Conservation (phyloP, 495 filamentous ascomycete genomes). For the Aspergillus saccharolyticus region DNA sequence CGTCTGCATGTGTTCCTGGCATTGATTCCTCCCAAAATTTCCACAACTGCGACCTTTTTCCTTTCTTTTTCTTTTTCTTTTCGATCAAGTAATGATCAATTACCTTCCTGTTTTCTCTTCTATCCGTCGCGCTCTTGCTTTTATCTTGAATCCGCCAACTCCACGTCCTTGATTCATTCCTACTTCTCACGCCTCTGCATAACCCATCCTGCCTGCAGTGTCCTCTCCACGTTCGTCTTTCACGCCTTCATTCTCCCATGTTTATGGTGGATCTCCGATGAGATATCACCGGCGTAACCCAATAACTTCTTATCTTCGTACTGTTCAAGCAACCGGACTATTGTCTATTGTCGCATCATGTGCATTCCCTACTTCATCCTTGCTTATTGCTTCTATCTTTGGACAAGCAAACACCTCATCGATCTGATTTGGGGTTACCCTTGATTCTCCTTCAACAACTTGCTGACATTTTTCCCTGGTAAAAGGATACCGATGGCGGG, state of each 20-base stretch:
- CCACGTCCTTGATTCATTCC: conserved; percentile 2
- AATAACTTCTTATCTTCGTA: not conserved
- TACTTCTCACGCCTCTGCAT: not conserved
- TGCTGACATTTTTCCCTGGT: not conserved
- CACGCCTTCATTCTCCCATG: not conserved
- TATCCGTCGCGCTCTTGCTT: not conserved
- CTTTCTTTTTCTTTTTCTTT: no score
- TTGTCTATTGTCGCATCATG: not conserved
- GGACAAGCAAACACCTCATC: not conserved
- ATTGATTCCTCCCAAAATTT: not conserved
- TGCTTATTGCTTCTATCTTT: not conserved
- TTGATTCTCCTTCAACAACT: not conserved
- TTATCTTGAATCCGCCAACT: no score
- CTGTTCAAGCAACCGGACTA: not conserved
- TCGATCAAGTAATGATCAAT: not conserved
- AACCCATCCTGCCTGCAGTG: not conserved
- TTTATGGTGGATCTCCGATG: not conserved
- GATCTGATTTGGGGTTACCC: not conserved
- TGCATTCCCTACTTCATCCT: not conserved
- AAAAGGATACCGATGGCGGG: conserved; percentile 33
- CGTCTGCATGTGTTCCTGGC: not conserved
- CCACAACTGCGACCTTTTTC: not conserved
- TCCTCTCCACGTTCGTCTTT: not conserved
- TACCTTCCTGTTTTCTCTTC: not conserved
- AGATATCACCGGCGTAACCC: not conserved